Conservation (phyloP, 1,284 basidiomycete species). For the Heterobasidion occidentale region DNA sequence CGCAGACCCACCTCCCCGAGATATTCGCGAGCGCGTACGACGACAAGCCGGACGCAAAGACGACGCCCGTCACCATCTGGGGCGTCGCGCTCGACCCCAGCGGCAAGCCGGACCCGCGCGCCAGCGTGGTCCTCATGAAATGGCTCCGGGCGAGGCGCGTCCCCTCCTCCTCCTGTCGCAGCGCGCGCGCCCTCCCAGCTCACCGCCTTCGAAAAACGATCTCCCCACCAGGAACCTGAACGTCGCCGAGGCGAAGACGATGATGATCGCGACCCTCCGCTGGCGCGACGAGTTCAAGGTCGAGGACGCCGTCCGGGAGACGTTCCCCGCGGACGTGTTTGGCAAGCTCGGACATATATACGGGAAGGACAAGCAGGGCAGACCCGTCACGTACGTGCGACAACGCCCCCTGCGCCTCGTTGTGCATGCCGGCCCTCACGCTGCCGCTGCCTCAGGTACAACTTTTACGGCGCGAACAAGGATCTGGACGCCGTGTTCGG, state of each 20-base stretch:
- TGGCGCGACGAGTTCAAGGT: conserved; percentile 70
- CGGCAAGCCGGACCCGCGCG: conserved; percentile 43
- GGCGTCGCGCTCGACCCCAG: conserved; percentile 55
- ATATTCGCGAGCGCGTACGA: conserved; percentile 51
- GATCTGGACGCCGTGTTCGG: conserved; percentile 61
- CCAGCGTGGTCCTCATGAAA: conserved; percentile 70
- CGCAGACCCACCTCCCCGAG: conserved; percentile 45
- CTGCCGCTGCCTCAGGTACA: conserved; percentile 41
- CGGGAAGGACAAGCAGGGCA: conserved; percentile 59
- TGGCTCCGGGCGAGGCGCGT: conserved; percentile 68
- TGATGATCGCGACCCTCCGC: conserved; percentile 60
- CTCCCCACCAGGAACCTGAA: conserved; percentile 40
- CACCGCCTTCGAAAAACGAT: background rate
- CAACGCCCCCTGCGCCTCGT: background rate
- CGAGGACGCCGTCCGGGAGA: conserved; percentile 49
- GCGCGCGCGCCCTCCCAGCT: background rate
- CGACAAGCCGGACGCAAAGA: conserved; percentile 41
- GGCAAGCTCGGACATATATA: conserved; percentile 54
- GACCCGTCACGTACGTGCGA: conserved; percentile 51
- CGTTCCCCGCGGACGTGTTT: conserved; percentile 60
- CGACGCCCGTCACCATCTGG: conserved; percentile 55
- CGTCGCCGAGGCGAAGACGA: conserved; percentile 44
- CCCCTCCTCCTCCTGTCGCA: background rate
- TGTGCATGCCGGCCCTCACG: background rate
- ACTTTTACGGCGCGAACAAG: conserved; percentile 61